These are phyloP conservation scores for Cladosporium sp. DNA, from an alignment of 2,329 filamentous ascomycete genomes.

Conservation along the genomic window DNA sequence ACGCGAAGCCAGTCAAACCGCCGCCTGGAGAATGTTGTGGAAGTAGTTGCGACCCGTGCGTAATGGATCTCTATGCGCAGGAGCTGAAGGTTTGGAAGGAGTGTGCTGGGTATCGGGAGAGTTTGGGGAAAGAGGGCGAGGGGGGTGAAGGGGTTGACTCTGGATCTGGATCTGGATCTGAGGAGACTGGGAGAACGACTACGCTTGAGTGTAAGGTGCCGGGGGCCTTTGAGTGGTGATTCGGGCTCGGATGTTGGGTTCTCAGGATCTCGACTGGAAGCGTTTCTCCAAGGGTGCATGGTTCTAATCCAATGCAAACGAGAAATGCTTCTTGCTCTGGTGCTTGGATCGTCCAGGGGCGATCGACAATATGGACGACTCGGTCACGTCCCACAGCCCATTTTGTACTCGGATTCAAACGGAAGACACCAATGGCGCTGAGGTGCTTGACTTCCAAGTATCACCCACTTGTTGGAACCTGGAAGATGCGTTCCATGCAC, in stretches of 20 bases:
- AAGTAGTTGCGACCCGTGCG: slow-evolving; percentile 23
- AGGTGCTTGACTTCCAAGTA: background rate
- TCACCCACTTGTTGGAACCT: background rate
- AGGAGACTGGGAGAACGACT: background rate
- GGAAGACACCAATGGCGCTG: background rate
- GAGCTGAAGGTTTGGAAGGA: slow-evolving; percentile 22
- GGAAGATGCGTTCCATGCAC: too few species aligned
- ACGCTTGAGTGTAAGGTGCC: background rate
- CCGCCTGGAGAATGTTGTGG: slow-evolving; percentile 22
- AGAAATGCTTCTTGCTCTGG: background rate
- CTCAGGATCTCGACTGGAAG: too few species aligned
- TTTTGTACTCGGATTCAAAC: too few species aligned
- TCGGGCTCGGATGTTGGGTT: background rate
- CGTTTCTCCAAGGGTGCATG: background rate
- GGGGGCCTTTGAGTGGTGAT: slow-evolving; percentile 10
- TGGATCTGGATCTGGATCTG: background rate
- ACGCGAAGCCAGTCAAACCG: slow-evolving; percentile 15
- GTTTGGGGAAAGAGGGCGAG: slow-evolving; percentile 18
- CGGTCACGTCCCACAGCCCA: too few species aligned
- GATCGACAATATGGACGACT: too few species aligned
- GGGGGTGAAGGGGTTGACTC: background rate
- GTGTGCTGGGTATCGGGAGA: slow-evolving; percentile 21
- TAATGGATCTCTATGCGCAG: slow-evolving; percentile 21
- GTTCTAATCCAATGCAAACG: background rate
- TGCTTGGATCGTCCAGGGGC: background rate